Percentiles rank a stretch among this genome's conserved stretches.
Evolutionary conservation across 2,329 filamentous ascomycete species (phyloP).

Genomic region (Fusarium concolor): DNA sequence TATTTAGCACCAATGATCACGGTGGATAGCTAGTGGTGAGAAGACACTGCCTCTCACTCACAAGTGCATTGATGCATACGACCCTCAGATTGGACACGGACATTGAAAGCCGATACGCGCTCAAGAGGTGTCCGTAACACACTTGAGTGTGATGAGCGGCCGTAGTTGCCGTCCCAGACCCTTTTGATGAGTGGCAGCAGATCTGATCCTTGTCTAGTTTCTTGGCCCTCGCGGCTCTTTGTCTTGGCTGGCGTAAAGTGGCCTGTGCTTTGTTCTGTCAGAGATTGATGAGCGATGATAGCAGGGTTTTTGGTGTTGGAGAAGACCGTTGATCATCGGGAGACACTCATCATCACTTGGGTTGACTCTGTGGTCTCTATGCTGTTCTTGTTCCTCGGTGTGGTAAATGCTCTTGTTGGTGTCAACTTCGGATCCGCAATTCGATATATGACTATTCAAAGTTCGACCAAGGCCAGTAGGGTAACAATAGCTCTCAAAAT

Average conservation of each 20-base stretch:
- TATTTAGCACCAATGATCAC: constrained; percentile 3
- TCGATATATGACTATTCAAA: background rate
- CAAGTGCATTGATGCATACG: constrained; percentile 6
- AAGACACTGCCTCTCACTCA: background rate
- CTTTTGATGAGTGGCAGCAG: constrained; percentile 20
- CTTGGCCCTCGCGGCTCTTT: constrained; percentile 41
- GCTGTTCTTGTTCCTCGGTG: background rate
- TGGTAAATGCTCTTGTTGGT: background rate
- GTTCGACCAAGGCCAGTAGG: background rate
- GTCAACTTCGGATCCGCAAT: constrained; percentile 20
- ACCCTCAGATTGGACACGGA: constrained; percentile 24
- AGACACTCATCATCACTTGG: constrained; percentile 4
- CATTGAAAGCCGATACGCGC: constrained; percentile 34
- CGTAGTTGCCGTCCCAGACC: no score
- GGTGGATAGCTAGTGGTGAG: background rate
- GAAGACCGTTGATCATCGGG: constrained; percentile 1
- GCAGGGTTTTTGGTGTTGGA: constrained; percentile 12
- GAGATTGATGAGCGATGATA: constrained; percentile 17
- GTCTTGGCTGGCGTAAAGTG: constrained; percentile 38
- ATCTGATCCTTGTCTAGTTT: constrained; percentile 32
- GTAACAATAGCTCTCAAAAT: background rate
- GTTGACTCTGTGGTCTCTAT: background rate
- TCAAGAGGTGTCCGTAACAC: constrained; percentile 18
- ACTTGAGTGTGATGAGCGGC: constrained; percentile 13
- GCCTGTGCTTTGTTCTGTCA: constrained; percentile 19